phyloP scores from a whole-genome alignment of 2,329 filamentous ascomycete genomes.

The Colletotrichum tanaceti region DNA sequence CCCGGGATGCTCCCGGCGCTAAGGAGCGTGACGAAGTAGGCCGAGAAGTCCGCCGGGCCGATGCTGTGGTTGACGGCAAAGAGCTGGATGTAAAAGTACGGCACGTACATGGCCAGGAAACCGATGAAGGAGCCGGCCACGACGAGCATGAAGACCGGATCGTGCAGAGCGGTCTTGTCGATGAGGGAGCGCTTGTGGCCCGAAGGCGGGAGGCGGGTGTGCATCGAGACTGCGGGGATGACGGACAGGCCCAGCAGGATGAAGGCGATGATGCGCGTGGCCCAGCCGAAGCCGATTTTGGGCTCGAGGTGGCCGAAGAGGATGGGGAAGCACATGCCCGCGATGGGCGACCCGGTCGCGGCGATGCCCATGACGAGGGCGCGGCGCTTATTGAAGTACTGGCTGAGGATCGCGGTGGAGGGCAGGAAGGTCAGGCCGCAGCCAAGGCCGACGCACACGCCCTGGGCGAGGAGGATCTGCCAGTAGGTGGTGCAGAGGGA shows the following conservation, averaged over 20 bases:
- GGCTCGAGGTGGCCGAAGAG: constrained; percentile 57
- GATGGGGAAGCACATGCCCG: constrained; percentile 56
- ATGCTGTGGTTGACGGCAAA: constrained; percentile 56
- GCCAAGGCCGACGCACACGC: constrained; percentile 53
- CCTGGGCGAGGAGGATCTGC: constrained; percentile 55
- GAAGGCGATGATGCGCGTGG: constrained; percentile 58
- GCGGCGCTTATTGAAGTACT: constrained; percentile 53
- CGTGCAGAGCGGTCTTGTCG: constrained; percentile 52
- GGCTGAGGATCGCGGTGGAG: constrained; percentile 51
- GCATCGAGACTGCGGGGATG: constrained; percentile 55
- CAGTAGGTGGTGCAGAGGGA: constrained; percentile 59
- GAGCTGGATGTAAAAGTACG: constrained; percentile 61
- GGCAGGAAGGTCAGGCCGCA: constrained; percentile 52
- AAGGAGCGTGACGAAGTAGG: constrained; percentile 57
- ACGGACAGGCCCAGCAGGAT: constrained; percentile 54
- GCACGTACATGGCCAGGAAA: constrained; percentile 60
- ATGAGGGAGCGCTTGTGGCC: constrained; percentile 48
- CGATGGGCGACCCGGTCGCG: constrained; percentile 51
- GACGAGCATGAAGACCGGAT: constrained; percentile 54
- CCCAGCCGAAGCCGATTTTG: constrained; percentile 67
- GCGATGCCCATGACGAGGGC: constrained; percentile 50
- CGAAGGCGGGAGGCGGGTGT: constrained; percentile 48
- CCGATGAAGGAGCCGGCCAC: constrained; percentile 52
- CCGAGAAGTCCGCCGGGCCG: constrained; percentile 49
- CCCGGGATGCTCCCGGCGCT: constrained; percentile 60